A percentile compares a stretch with the other conserved stretches of the same genome.
Evolutionary conservation across 129 eudicot species (phyloP).

Genomic region (carrot (Daucus carota)): DH1_v3.0 NC_030383.2:4019001-4019500

Average conservation of each 20-base stretch:
- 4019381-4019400: background rate
- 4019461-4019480: background rate
- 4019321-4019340: background rate
- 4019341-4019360: background rate
- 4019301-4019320: background rate
- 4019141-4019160: background rate
- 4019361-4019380: background rate
- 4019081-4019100: conserved; percentile 39
- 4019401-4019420: background rate
- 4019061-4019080: conserved; percentile 56
- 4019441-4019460: background rate
- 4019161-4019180: too few species aligned
- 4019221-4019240: too few species aligned
- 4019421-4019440: background rate
- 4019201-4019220: too few species aligned
- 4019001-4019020: conserved; percentile 62
- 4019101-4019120: background rate
- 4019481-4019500: too few species aligned
- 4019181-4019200: too few species aligned
- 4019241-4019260: background rate
- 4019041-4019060: conserved; percentile 57
- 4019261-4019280: background rate
- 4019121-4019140: background rate
- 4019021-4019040: conserved; percentile 81
- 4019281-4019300: background rate